Base-by-base conservation (phyloP, 306 rosid species). In the Cucurbita moschata region DNA sequence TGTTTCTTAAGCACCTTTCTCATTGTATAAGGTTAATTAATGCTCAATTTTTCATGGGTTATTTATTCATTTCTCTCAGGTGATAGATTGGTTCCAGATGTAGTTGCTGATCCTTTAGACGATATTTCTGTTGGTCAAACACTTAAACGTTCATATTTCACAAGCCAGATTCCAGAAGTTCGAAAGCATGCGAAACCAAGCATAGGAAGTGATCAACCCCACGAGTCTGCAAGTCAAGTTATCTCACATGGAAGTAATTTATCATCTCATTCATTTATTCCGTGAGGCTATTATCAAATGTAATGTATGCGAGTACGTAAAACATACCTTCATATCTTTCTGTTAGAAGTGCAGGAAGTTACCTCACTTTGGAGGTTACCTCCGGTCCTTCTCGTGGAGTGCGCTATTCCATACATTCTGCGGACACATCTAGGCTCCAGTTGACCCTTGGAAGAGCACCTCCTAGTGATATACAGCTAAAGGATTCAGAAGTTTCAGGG, bases 321-420 rank as follows among this genome's bases (percentile, higher is more conserved):
- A 84, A 73, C 88, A 66, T 67, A 88, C 75, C 79, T 81, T 87
- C 86, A 85, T 87, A 83, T 85, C 79, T 75, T 76, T 84, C 76
- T 82, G 83, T 89, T 91, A 89, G 95, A 89, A 80, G 75, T 91
- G 96, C 99, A 95, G 97, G 96, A 84, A 89, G 96, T 76, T 87
- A 82, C 83, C 96, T 95, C 77, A 83, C 86, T 73, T 79, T 95
- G 90, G 99, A 95, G 90, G 93, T 91, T 61, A 76, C 88, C 85
- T 83, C 85, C 51, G 97, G 99, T 80, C 97, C 99, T 83, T 89
- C 97, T 62, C 39, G 63, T 10, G 97, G 99, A 72, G 61, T 61
- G 57, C 77, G 84, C 16, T 84, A 58, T 76, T 89, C 90, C 43
- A 78, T 85, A 51, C 87, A 57, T 79, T 91, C 96, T 23, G 79